These are phyloP conservation scores for Furcasterigmium sp. DNA, from an alignment of 2,329 filamentous ascomycete genomes.

Conservation along the genomic window DNA sequence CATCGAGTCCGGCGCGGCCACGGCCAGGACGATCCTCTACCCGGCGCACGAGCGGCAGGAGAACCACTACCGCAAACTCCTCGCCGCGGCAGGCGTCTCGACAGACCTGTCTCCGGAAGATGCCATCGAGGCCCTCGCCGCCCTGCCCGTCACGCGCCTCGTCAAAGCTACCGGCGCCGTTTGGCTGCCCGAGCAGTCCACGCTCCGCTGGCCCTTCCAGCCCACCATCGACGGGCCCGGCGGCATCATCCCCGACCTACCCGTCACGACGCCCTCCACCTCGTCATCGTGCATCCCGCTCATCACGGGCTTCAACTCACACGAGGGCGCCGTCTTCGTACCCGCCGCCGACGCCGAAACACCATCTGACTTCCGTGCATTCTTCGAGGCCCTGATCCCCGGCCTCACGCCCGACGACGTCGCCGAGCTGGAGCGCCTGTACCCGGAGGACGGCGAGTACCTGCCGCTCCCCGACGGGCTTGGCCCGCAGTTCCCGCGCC, in stretches of 20 bases:
- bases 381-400: constrained; percentile 60
- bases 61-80: constrained; percentile 50
- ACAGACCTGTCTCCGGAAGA: constrained; percentile 32
- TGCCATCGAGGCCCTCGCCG: constrained; percentile 39
- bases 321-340: constrained; percentile 64
- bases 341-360: constrained; percentile 35
- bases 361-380: constrained; percentile 41
- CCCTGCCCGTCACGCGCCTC: constrained; percentile 41
- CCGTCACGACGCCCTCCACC: constrained; percentile 52
- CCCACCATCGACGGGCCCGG: constrained; percentile 56
- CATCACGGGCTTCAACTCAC: constrained; percentile 65
- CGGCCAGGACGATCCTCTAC: constrained; percentile 46
- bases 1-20: constrained; percentile 52
- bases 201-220: constrained; percentile 60
- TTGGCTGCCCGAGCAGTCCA: constrained; percentile 35
- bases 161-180: constrained; percentile 35
- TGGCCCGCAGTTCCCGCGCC: constrained; percentile 51
- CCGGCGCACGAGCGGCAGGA: constrained; percentile 52
- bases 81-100: constrained; percentile 44
- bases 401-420: constrained; percentile 47
- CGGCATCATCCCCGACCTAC: constrained; percentile 50
- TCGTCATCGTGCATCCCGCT: constrained; percentile 48
- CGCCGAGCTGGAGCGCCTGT: constrained; percentile 49
- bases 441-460: constrained; percentile 34
- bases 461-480: constrained; percentile 26